Conservation (phyloP, 1,284 basidiomycete genomes). For the Peniophora sp. region DNA sequence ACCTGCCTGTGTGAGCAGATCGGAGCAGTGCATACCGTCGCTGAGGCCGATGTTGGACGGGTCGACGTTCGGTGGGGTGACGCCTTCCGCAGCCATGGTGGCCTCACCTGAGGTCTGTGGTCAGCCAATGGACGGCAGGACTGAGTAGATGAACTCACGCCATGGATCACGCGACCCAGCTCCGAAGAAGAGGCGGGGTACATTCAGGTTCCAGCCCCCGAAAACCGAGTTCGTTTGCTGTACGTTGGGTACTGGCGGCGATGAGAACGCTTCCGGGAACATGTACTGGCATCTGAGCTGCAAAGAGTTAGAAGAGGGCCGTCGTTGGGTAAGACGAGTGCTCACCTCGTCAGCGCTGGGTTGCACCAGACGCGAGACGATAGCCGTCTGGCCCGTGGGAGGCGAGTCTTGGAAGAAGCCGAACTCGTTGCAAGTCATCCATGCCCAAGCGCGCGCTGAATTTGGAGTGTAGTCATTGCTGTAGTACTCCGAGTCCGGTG, state of each 20-base stretch:
- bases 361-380: conserved; percentile 55
- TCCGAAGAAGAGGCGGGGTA: conserved; percentile 57
- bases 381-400: conserved; percentile 37
- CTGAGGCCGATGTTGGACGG: conserved; percentile 46
- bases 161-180: conserved; percentile 51
- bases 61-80: conserved; percentile 38
- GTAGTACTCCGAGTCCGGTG: too few relatives aligned
- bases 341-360: conserved; percentile 49
- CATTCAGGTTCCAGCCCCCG: conserved; percentile 52
- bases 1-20: conserved; percentile 37
- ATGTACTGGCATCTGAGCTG: conserved; percentile 56
- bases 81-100: conserved; percentile 51
- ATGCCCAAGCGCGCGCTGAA: neutral
- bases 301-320: neutral
- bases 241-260: conserved; percentile 27
- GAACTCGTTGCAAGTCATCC: conserved; percentile 49
- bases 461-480: neutral
- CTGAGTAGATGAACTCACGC: neutral
- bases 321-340: neutral
- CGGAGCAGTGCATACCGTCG: conserved; percentile 63
- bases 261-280: conserved; percentile 49
- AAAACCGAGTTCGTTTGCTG: conserved; percentile 41
- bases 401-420: conserved; percentile 58
- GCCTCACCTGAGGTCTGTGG: conserved; percentile 67
- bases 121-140: neutral